Base-by-base conservation (phyloP, 345 rosid genomes). In the Euphorbia lathyris region DNA sequence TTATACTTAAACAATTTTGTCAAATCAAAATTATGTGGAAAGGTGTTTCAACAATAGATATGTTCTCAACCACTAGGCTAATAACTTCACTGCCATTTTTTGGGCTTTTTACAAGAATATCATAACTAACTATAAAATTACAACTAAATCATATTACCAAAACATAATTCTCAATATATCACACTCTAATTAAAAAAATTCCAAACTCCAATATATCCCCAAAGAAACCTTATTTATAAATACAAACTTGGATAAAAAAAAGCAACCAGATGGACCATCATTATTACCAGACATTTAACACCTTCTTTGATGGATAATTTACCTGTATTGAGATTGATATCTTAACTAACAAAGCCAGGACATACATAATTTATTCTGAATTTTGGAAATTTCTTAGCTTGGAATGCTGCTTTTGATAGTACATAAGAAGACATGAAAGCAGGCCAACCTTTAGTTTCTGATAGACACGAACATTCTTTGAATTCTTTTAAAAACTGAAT, bases 271-370 rank as follows among this genome's bases (percentile, higher is more conserved):
- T 27, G 77, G 74, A 50, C 71, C 77, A 1, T 45, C 71, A 52
- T 50, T 30, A 58, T 29, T 17, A 51, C 71, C 4, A 50, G 51
- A 50, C 52, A 40, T 20, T 29, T 67, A 26, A 76, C 76, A 9
- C 76, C 80, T 58, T 77, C 76, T 30, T 62, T 66, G 4, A 36
- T 20, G 0, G 71, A 22, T 10, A 26, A 38, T 10, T n/a, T 40
- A 58, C 77, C 80, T 0, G 10, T 12, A 7, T 72, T 52, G 58
- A 34, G 63, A 48, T 48, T 81, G 4, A 78, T 5, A 57, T 79
- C 80, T 26, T 82, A 74, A 36, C 69, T 79, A 53, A 74, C 76
- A 56, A 0, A 70, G 42, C 86, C 86, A 13, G 83, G 83, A 43
- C 71, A 67, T 1, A 79, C 73, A 55, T 67, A 51, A 32, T 77